Percentiles rank a stretch among this genome's conserved stretches.
These are phyloP conservation scores for Teratosphaeriaceae sp. DNA, from an alignment of 2,329 filamentous ascomycete genomes.

Conservation along the genomic window DNA sequence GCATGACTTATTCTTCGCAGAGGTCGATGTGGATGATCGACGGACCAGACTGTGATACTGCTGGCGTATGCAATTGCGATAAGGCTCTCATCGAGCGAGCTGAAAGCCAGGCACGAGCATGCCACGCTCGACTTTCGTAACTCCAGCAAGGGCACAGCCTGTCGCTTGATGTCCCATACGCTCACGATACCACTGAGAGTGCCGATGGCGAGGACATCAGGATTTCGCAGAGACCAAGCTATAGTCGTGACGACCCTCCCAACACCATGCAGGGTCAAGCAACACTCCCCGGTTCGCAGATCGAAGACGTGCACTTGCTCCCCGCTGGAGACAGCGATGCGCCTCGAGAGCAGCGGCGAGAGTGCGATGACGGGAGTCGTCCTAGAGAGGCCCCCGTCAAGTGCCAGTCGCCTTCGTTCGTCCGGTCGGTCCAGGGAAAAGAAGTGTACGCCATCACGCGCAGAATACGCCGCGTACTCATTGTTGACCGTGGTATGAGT, in stretches of 20 bases:
- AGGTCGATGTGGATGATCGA: background rate
- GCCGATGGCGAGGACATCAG: constrained; percentile 9
- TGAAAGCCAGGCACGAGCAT: background rate
- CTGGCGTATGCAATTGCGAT: background rate
- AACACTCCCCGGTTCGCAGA: background rate
- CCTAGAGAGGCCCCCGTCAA: background rate
- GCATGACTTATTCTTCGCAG: background rate
- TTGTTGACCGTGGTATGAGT: constrained; percentile 3
- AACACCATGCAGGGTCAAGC: constrained; percentile 4
- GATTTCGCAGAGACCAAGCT: constrained; percentile 7
- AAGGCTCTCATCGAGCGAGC: background rate
- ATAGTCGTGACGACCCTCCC: constrained; percentile 11
- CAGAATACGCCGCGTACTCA: constrained; percentile 15
- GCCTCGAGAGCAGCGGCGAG: background rate
- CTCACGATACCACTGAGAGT: constrained; percentile 11
- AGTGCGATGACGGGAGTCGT: background rate
- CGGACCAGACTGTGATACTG: background rate
- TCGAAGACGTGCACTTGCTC: constrained; percentile 5
- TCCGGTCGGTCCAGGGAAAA: constrained; percentile 5
- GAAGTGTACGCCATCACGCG: constrained; percentile 12
- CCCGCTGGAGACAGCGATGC: constrained; percentile 9
- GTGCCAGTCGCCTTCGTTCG: background rate
- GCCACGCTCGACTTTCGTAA: background rate
- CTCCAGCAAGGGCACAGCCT: background rate
- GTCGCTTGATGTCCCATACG: constrained; percentile 7